Base-by-base conservation (phyloP, 495 filamentous ascomycete species). In the Aspergillus affinis region DNA sequence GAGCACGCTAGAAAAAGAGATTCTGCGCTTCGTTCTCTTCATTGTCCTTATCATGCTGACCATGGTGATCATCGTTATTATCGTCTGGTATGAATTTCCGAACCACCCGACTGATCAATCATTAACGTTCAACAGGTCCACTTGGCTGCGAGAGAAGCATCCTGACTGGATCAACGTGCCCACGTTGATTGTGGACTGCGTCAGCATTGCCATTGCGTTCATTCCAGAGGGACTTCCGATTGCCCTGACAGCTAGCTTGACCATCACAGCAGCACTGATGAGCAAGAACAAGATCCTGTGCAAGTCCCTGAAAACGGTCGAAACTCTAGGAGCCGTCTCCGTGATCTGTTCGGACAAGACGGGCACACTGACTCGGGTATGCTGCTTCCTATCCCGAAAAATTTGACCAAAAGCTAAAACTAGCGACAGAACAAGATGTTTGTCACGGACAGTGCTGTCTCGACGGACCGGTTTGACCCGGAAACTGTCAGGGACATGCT, bases 291-390 rank as follows among this genome's bases (percentile, higher is more conserved):
- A 86, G 51, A 78, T 88, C 32, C 72, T 90, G 3, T 86, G 83
- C 77, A 88, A 88, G 64, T 83, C 81, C 0, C 71, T 90, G 53
- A 83, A 84, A 69, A 88, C 85, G 0, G 85, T 90, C 0, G 88
- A 90, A 72, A 89, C 87, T 0, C 76, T 90, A 0, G 88, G 88
- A 4, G 77, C 84, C 8, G 88, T 90, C 4, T 82, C 79, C 0
- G 82, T 87, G 18, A 86, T 89, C 47, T 89, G 86, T 67, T 87
- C 82, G 4, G 86, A 89, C 64, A 90, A 88, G 71, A 89, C 86
- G 0, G 87, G 87, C 17, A 89, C 86, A 0, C 71, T 89, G 47
- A 89, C 87, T 0, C 75, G 81, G 72, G 81, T 82, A 65, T 15
- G 54, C 20, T 23, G 32, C 64, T 57, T 52, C 26, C n/a, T 19